Conservation (phyloP, 345 rosid genomes). For the Anastatica hierochuntica region DNA sequence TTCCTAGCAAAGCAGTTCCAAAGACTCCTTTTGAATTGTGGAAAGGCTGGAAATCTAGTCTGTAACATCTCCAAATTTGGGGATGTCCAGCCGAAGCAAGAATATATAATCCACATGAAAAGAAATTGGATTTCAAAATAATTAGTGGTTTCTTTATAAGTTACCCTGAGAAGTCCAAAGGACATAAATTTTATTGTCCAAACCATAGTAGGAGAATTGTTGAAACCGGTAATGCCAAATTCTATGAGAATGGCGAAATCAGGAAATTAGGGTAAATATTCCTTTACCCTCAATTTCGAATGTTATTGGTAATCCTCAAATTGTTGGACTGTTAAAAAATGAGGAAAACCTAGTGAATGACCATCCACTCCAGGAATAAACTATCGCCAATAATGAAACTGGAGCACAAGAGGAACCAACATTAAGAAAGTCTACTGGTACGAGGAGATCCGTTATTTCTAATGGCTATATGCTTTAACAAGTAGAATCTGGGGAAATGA, state of each 20-base stretch:
- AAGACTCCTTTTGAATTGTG: background rate
- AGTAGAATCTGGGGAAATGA: background rate
- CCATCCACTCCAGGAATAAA: background rate
- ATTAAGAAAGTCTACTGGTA: background rate
- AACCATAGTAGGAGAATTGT: background rate
- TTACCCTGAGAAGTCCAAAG: background rate
- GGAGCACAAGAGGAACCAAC: background rate
- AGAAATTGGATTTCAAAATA: background rate
- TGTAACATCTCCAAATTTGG: background rate
- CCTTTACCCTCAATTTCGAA: background rate
- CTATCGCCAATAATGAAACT: background rate
- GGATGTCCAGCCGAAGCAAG: background rate
- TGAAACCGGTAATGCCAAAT: background rate
- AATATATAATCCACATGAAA: background rate
- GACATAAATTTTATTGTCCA: background rate
- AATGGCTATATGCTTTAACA: background rate
- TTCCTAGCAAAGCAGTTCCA: background rate
- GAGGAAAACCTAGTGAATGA: background rate
- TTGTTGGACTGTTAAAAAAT: background rate
- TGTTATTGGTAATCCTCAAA: background rate
- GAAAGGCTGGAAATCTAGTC: background rate
- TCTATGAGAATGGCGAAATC: background rate
- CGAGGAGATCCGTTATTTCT: background rate
- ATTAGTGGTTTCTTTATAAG: slow-evolving; percentile 1
- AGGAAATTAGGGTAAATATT: background rate